Evolutionary conservation across 2,329 filamentous ascomycete species (phyloP).

Genomic region (Pseudogymnoascus sp.): DNA sequence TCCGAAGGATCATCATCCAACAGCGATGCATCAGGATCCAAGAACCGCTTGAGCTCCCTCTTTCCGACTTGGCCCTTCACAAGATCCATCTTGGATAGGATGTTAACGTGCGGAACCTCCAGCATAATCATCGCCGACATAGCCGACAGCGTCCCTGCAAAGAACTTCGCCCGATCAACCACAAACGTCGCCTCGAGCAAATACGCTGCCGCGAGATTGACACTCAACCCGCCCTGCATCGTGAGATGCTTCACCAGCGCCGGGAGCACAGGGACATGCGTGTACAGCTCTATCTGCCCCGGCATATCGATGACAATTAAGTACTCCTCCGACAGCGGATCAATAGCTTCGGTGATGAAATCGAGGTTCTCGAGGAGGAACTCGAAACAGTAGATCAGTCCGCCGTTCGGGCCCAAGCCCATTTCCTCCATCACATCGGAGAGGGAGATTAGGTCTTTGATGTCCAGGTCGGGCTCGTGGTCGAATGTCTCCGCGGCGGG

Average conservation of each 20-base stretch:
- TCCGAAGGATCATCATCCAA: constrained; percentile 66
- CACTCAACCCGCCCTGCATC: constrained; percentile 70
- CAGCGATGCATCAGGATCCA: constrained; percentile 75
- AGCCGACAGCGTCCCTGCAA: constrained; percentile 86
- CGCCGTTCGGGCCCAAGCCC: constrained; percentile 81
- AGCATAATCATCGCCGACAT: constrained; percentile 99
- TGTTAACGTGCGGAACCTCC: constrained; percentile 92
- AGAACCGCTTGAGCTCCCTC: constrained; percentile 80
- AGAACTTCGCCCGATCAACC: constrained; percentile 93
- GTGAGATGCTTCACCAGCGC: constrained; percentile 74
- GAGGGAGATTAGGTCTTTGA: constrained; percentile 87
- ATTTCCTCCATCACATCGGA: constrained; percentile 97
- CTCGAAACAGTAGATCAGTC: constrained; percentile 93
- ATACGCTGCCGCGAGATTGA: constrained; percentile 88
- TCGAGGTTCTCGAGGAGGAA: constrained; percentile 92
- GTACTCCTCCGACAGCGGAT: constrained; percentile 85
- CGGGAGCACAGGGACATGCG: constrained; percentile 87
- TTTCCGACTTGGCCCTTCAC: constrained; percentile 82
- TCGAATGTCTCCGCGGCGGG: constrained; percentile 89
- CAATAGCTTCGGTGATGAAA: constrained; percentile 77
- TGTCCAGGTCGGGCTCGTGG: constrained; percentile 87
- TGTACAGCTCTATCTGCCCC: constrained; percentile 97
- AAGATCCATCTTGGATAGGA: constrained; percentile 96
- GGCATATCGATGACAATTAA: constrained; percentile 98
- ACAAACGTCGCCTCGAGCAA: constrained; percentile 94